Evolutionary conservation across 768 basidiomycete species (phyloP).

Genomic region (Boletus rufocinnamomeus): DNA sequence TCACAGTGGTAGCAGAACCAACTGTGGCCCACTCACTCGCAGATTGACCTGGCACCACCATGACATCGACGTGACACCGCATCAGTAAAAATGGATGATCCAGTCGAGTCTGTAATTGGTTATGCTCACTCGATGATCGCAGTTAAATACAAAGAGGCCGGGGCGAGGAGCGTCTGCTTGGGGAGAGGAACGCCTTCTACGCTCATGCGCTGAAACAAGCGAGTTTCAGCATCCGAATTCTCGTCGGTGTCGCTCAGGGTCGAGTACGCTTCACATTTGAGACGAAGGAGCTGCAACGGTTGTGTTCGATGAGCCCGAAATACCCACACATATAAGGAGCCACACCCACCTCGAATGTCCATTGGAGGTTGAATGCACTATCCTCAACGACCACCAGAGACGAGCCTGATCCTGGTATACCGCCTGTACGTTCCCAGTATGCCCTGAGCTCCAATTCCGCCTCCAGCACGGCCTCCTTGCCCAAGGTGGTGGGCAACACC

Average conservation of each 20-base stretch:
- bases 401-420: constrained; percentile 34
- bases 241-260: constrained; percentile 82
- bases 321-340: not conserved
- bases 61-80: constrained; percentile 22
- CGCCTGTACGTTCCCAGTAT: constrained; percentile 76
- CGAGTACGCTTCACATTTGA: constrained; percentile 89
- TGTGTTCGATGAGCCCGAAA: constrained; percentile 15
- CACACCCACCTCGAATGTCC: constrained; percentile 66
- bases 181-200: constrained; percentile 53
- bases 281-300: constrained; percentile 59
- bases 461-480: constrained; percentile 90
- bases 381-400: constrained; percentile 44
- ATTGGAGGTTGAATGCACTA: constrained; percentile 68
- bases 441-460: constrained; percentile 91
- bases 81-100: constrained; percentile 27
- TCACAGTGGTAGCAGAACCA: not conserved
- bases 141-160: constrained; percentile 87
- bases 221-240: constrained; percentile 62
- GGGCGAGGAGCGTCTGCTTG: constrained; percentile 61
- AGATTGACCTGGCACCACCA: constrained; percentile 61
- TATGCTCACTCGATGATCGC: constrained; percentile 86
- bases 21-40: constrained; percentile 65
- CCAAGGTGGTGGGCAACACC: constrained; percentile 76
- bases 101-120: constrained; percentile 19
- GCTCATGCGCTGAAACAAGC: constrained; percentile 62